Percentiles rank a stretch among this genome's conserved stretches.
Conservation (phyloP, 129 eudicot genomes). For the Flaveria ramosissima region DNA sequence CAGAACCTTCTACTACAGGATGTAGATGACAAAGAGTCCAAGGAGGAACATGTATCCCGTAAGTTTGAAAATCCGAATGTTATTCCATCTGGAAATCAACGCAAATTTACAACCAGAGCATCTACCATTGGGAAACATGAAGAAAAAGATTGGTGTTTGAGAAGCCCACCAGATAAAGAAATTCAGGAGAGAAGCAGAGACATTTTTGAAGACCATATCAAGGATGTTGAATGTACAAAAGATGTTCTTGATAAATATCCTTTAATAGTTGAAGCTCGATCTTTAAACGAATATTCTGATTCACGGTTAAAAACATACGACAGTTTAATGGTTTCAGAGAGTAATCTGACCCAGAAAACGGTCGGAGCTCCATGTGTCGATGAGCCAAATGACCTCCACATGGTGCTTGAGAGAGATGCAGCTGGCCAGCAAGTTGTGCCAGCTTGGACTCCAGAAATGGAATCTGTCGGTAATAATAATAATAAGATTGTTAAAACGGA, state of each 20-base stretch:
- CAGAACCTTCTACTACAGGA: constrained; percentile 73
- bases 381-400: constrained; percentile 67
- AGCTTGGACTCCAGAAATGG: constrained; percentile 73
- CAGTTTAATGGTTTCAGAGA: constrained; percentile 51
- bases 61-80: constrained; percentile 32
- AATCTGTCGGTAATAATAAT: constrained; percentile 28
- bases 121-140: constrained; percentile 40
- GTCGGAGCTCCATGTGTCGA: constrained; percentile 20
- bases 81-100: constrained; percentile 23
- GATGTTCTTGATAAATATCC: constrained; percentile 54
- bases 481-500: constrained; percentile 35
- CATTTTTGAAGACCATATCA: constrained; percentile 36
- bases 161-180: constrained; percentile 41
- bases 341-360: constrained; percentile 26
- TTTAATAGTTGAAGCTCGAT: constrained; percentile 50
- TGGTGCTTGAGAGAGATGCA: constrained; percentile 62
- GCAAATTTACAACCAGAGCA: constrained; percentile 37
- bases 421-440: constrained; percentile 43
- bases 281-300: constrained; percentile 24
- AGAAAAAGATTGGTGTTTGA: constrained; percentile 55
- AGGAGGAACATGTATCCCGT: constrained; percentile 45
- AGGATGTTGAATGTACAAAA: constrained; percentile 36
- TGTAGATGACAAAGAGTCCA: constrained; percentile 41
- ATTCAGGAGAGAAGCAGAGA: constrained; percentile 33
- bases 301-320: constrained; percentile 40